These are phyloP conservation scores for Verticillium tricorpus DNA, from an alignment of 2,329 filamentous ascomycete genomes.

Conservation along the genomic window DNA sequence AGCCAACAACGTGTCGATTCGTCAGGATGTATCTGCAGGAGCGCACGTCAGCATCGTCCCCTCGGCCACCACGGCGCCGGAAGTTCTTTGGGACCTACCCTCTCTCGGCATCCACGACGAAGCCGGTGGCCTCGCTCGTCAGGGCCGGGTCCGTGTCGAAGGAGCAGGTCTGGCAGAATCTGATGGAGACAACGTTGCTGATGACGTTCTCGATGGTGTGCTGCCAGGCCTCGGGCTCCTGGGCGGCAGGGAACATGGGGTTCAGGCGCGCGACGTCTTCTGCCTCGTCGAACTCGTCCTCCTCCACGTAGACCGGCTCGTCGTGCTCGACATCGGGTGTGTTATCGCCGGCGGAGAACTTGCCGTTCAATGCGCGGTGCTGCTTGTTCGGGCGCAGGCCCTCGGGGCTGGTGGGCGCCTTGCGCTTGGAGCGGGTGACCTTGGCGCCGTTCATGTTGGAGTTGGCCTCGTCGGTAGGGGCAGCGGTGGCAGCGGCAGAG, in stretches of 20 bases:
- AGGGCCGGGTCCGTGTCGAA: constrained; percentile 96
- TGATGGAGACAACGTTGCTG: constrained; percentile 94
- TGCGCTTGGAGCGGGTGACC: constrained; percentile 45
- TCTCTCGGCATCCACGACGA: constrained; percentile 90
- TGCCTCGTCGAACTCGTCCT: constrained; percentile 33
- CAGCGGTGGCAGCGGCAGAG: not conserved
- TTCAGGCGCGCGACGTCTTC: constrained; percentile 27
- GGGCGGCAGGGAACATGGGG: constrained; percentile 10
- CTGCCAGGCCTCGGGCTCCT: constrained; percentile 68
- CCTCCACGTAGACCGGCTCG: constrained; percentile 22
- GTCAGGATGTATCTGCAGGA: constrained; percentile 67
- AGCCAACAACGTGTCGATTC: constrained; percentile 88
- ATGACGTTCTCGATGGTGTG: constrained; percentile 92
- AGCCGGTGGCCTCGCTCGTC: constrained; percentile 93
- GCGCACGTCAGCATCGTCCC: not conserved
- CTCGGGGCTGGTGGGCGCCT: constrained; percentile 40
- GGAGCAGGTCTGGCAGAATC: constrained; percentile 95
- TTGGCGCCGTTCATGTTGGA: constrained; percentile 38
- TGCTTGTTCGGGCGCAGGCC: constrained; percentile 35
- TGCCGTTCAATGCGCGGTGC: constrained; percentile 39
- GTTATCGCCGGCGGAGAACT: constrained; percentile 44
- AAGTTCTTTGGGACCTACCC: constrained; percentile 49
- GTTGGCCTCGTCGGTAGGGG: not conserved
- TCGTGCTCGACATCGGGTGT: constrained; percentile 35
- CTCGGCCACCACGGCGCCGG: not conserved